Percentiles rank a stretch among this genome's conserved stretches.
Evolutionary conservation across 345 rosid genomes (phyloP).

Genomic region (Linum usitatissimum): DNA sequence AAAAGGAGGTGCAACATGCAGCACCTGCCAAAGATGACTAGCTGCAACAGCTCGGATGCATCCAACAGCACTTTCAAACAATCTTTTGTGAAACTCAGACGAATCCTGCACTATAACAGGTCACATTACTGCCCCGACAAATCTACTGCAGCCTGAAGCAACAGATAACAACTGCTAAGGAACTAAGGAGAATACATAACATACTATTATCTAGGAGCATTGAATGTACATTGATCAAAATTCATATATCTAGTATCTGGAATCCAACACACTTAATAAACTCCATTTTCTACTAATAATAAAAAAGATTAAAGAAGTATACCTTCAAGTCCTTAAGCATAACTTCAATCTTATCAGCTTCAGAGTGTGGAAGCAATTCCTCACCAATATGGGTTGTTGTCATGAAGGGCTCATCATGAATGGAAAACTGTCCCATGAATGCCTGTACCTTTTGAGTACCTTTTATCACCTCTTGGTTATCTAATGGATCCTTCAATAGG

Average conservation of each 20-base stretch:
- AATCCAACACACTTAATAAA: conserved; percentile 1
- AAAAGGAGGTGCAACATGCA: conserved; percentile 14
- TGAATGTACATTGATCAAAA: conserved; percentile 1
- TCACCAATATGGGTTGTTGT: conserved; percentile 47
- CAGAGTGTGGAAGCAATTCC: conserved; percentile 84
- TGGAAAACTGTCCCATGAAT: conserved; percentile 35
- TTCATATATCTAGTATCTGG: not conserved
- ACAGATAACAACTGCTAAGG: not conserved
- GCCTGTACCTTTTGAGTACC: conserved; percentile 48
- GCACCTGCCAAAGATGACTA: conserved; percentile 99
- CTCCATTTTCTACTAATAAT: not conserved
- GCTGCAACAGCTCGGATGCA: conserved; percentile 90
- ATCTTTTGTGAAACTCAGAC: conserved; percentile 88
- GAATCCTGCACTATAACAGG: conserved; percentile 46
- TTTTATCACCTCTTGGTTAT: conserved; percentile 41
- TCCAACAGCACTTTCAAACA: conserved; percentile 75
- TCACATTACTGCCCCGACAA: not conserved
- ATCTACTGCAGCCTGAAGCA: not conserved
- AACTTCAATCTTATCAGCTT: conserved; percentile 88
- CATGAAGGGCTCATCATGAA: conserved; percentile 41
- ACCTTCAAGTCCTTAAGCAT: conserved; percentile 91
- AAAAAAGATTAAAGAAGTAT: conserved; percentile 3
- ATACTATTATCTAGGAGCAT: not conserved
- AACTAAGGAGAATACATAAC: not conserved
- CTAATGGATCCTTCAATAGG: conserved; percentile 43